Base-by-base conservation (phyloP, 1,284 basidiomycete genomes). In the Tetrapyrgos nigripes region DNA sequence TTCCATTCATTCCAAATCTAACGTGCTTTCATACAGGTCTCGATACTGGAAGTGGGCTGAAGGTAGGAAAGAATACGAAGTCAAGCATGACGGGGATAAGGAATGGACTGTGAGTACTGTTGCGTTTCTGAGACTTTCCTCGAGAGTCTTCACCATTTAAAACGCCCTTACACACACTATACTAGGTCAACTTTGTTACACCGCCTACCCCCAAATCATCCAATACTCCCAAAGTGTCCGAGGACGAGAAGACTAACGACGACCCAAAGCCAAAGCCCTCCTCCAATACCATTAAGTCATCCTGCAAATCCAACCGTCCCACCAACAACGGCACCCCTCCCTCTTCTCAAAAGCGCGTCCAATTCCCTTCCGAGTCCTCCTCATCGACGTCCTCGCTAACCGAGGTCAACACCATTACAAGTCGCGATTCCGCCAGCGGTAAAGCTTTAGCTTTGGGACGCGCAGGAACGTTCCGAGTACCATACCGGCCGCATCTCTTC, bases 401-500 rank as follows among this genome's bases (percentile, higher is more conserved):
- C 8, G 31, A 9, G 13, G 4, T 40, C 37, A 17, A 9, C 37
- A 4, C 28, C 53, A 49, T 44, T 50, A n/a, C n/a, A n/a, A n/a
- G n/a, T n/a, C n/a, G n/a, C n/a, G n/a, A n/a, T 10, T 44, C 57
- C 68, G 66, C 66, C 64, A 10, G 66, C 55, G 33, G 55, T 65
- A 11, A 65, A 70, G 37, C 53, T 26, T 26, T 46, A 56, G 71
- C 13, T 63, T 64, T 46, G 67, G 66, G 61, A 63, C 61, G 76
- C 33, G 75, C 73, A n/a, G 37, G 79, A 72, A 8, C 72, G 70
- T 8, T 77, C 82, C 35, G 65, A 3, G 76, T 80, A 2, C 76
- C 79, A 2, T 76, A 72, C 52, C 76, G 80, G 23, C 79, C 79
- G 9, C 76, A 78, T 55, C 67, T 83, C 8, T 80, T 81, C 64